Percentiles rank a stretch among this genome's conserved stretches.
Evolutionary conservation across 495 filamentous ascomycete genomes (phyloP).

Genomic region (Penicillium lagena): DNA sequence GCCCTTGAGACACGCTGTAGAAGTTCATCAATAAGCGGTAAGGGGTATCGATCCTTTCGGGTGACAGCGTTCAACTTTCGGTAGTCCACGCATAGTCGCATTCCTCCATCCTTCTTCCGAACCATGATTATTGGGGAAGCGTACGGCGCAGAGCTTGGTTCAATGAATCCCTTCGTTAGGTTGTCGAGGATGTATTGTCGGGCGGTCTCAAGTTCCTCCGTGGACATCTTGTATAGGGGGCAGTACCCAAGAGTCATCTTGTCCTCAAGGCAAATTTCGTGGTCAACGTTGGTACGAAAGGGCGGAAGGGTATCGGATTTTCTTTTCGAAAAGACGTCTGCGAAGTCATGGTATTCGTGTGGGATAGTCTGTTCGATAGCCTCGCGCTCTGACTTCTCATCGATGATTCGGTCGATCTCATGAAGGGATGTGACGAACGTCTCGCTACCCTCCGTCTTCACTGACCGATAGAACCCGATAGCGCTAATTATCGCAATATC

Average conservation of each 20-base stretch:
- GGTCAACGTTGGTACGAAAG: neutral
- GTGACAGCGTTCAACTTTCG: constrained; percentile 34
- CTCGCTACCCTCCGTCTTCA: no score
- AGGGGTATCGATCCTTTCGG: constrained; percentile 34
- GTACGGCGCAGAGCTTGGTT: constrained; percentile 15
- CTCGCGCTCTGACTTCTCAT: no score
- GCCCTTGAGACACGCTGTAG: constrained; percentile 19
- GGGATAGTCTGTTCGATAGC: no score
- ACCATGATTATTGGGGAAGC: constrained; percentile 29
- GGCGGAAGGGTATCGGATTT: neutral
- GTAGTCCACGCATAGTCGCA: constrained; percentile 43
- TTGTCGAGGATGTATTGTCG: constrained; percentile 1
- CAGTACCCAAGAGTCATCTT: neutral
- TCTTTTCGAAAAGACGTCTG: constrained; percentile 3
- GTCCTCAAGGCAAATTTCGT: neutral
- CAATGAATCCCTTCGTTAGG: constrained; percentile 27
- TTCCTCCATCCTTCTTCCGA: constrained; percentile 19
- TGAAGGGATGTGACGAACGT: no score
- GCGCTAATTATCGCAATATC: no score
- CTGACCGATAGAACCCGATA: no score
- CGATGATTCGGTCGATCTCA: no score
- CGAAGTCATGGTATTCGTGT: neutral
- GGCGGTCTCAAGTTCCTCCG: neutral
- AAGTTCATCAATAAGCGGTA: constrained; percentile 41
- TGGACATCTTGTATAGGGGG: neutral